phyloP scores from a whole-genome alignment of 805 yeast species.

The Starmera pachycereana region DNA sequence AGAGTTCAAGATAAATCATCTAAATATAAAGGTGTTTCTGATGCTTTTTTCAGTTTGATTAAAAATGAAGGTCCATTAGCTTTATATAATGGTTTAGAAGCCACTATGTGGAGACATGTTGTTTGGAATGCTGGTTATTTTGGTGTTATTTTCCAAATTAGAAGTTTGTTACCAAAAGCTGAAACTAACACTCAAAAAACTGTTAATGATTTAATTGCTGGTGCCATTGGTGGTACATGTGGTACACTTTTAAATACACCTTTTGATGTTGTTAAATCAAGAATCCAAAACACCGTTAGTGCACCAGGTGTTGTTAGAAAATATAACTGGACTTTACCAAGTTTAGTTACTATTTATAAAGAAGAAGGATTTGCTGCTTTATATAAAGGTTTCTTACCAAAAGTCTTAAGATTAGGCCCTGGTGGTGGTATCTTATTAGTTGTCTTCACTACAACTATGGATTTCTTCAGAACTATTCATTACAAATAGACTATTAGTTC shows the following conservation, averaged over 20 bases:
- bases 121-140: constrained; percentile 98
- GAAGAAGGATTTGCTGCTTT: constrained; percentile 92
- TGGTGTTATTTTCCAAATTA: constrained; percentile 85
- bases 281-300: constrained; percentile 72
- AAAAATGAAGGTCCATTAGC: constrained; percentile 72
- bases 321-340: constrained; percentile 88
- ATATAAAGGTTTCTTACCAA: constrained; percentile 94
- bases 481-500: constrained; percentile 12
- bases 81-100: constrained; percentile 89
- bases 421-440: constrained; percentile 98
- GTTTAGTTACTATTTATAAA: constrained; percentile 58
- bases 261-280: constrained; percentile 92
- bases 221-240: constrained; percentile 92
- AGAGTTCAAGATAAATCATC: constrained; percentile 85
- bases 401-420: constrained; percentile 94
- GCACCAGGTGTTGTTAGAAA: constrained; percentile 70
- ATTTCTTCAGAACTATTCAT: constrained; percentile 58
- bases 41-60: constrained; percentile 66
- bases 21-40: constrained; percentile 73
- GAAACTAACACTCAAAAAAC: constrained; percentile 64
- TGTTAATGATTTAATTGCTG: constrained; percentile 79
- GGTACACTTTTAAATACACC: constrained; percentile 97
- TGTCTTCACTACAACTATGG: constrained; percentile 93
- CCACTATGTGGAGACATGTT: constrained; percentile 95
- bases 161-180: constrained; percentile 71